Percentiles rank a stretch among this genome's conserved stretches.
phyloP scores from a whole-genome alignment of 2,329 filamentous ascomycete genomes.

The Colletotrichum scovillei region DNA sequence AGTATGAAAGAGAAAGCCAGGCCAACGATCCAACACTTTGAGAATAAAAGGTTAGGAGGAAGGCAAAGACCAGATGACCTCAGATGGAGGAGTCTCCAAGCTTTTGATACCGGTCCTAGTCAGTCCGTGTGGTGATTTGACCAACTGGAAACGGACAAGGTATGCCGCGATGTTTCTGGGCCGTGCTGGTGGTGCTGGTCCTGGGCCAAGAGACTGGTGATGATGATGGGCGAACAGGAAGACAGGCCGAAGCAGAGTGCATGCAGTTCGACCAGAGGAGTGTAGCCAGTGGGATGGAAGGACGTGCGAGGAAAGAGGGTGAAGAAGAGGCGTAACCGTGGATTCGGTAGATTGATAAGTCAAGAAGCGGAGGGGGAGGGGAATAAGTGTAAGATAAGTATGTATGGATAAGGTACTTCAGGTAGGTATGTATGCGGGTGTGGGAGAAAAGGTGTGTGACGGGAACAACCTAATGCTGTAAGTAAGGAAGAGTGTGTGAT shows the following conservation, averaged over 20 bases:
- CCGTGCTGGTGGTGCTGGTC: neutral
- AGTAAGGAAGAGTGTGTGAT: neutral
- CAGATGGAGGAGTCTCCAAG: constrained; percentile 31
- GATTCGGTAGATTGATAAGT: neutral
- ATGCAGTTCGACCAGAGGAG: neutral
- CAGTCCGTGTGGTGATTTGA: constrained; percentile 35
- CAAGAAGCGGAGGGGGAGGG: neutral
- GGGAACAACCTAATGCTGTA: neutral
- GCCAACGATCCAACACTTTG: constrained; percentile 19
- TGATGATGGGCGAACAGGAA: neutral
- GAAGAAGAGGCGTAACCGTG: neutral
- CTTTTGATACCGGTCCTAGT: constrained; percentile 31
- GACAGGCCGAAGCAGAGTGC: neutral
- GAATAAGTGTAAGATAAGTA: neutral
- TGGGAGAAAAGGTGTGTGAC: neutral
- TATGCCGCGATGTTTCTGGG: constrained; percentile 6
- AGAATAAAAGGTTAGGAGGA: constrained; percentile 8
- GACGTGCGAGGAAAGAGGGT: neutral
- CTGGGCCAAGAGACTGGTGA: neutral
- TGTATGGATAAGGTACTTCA: neutral
- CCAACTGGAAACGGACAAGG: constrained; percentile 36
- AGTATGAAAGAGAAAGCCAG: constrained; percentile 5
- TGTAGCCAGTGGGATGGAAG: neutral
- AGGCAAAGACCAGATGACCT: constrained; percentile 24
- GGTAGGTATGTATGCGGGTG: neutral